These are phyloP conservation scores for Coniferiporia weirii DNA, from an alignment of 1,284 basidiomycete species.

Conservation along the genomic window DNA sequence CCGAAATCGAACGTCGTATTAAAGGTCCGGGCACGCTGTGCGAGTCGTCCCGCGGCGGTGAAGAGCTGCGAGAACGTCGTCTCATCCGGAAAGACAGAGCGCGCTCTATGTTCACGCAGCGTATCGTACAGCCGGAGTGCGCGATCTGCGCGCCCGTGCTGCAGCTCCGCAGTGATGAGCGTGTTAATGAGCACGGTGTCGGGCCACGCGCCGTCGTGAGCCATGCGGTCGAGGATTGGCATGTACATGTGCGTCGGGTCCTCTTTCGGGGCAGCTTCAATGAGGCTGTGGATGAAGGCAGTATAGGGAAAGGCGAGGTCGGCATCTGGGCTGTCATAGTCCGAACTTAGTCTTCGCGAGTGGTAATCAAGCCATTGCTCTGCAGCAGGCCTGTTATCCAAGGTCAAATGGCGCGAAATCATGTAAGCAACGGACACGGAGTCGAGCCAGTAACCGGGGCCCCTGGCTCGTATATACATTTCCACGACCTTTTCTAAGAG, in stretches of 20 bases:
- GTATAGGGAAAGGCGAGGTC: slow-evolving; percentile 5
- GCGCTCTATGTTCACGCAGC: neutral
- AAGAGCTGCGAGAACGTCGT: slow-evolving; percentile 14
- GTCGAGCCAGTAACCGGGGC: neutral
- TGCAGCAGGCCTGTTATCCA: neutral
- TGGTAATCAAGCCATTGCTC: slow-evolving; percentile 15
- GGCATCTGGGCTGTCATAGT: neutral
- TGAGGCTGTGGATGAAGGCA: neutral
- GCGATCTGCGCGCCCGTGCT: neutral
- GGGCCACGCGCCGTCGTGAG: slow-evolving; percentile 8
- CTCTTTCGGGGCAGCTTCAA: neutral
- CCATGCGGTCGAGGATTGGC: slow-evolving; percentile 14
- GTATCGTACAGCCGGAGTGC: slow-evolving; percentile 10
- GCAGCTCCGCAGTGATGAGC: slow-evolving; percentile 11
- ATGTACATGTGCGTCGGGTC: slow-evolving; percentile 6
- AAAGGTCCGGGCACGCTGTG: neutral
- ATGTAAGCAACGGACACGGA: slow-evolving; percentile 2
- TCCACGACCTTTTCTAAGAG: neutral
- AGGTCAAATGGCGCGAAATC: neutral
- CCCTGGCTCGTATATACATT: neutral
- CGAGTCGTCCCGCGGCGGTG: neutral
- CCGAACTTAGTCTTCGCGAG: neutral
- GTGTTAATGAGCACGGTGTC: slow-evolving; percentile 12
- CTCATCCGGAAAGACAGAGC: slow-evolving; percentile 7
- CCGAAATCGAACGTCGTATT: neutral